These are phyloP conservation scores for Hortiboletus flavorubellus DNA, from an alignment of 768 basidiomycete species.

Conservation along the genomic window DNA sequence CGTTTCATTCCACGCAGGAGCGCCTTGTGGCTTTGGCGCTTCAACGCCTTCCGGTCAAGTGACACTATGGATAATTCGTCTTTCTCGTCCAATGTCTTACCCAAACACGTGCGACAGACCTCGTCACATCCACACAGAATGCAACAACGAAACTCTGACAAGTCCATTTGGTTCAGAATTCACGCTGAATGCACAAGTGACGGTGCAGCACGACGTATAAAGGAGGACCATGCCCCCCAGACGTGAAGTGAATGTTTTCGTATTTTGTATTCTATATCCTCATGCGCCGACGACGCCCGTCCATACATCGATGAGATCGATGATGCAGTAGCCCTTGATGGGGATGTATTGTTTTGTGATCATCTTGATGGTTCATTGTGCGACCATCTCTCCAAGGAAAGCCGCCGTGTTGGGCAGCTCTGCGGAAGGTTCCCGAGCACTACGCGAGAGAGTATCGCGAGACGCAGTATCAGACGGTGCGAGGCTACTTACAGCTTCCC, in stretches of 20 bases:
- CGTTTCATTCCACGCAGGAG: no score
- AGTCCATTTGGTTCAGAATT: background rate
- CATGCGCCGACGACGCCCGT: slow-evolving; percentile 50
- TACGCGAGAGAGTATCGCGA: slow-evolving; percentile 24
- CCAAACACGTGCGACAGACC: no score
- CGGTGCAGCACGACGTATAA: background rate
- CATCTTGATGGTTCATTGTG: slow-evolving; percentile 96
- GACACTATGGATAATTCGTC: no score
- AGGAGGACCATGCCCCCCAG: no score
- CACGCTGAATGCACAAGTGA: background rate
- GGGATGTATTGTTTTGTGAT: slow-evolving; percentile 96
- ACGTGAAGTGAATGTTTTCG: background rate
- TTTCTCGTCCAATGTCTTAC: no score
- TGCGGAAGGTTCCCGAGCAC: slow-evolving; percentile 73
- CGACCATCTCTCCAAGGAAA: slow-evolving; percentile 88
- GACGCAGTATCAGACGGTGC: background rate
- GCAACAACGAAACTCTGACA: no score
- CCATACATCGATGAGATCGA: slow-evolving; percentile 85
- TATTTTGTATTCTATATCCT: background rate
- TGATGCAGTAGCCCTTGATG: slow-evolving; percentile 75
- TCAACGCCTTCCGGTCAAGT: no score
- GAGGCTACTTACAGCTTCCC: slow-evolving; percentile 68
- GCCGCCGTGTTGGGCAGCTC: slow-evolving; percentile 94
- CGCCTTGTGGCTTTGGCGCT: no score
- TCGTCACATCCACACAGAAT: no score